These are phyloP conservation scores for Ceratobasidium theobromae DNA, from an alignment of 1,284 basidiomycete species.

Conservation along the genomic window DNA sequence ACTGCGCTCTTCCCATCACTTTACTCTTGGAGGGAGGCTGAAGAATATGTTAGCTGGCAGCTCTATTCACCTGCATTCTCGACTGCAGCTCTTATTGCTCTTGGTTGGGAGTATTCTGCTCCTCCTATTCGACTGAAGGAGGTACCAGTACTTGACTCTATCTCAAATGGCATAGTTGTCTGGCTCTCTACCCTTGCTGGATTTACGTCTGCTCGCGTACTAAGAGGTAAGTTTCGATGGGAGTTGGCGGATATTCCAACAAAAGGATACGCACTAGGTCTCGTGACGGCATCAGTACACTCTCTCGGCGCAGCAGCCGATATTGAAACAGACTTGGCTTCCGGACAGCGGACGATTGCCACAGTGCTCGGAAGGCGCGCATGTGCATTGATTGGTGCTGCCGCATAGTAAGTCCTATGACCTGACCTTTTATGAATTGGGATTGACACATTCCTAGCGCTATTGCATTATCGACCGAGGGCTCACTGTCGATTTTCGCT, in stretches of 20 bases:
- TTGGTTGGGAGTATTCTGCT: conserved; percentile 40
- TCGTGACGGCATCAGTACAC: conserved; percentile 38
- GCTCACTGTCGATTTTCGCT: conserved; percentile 16
- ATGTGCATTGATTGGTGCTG: conserved; percentile 35
- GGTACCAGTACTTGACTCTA: conserved; percentile 38
- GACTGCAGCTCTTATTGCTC: conserved; percentile 35
- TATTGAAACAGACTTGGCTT: conserved; percentile 38
- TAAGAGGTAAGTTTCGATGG: conserved; percentile 21
- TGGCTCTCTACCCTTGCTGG: conserved; percentile 39
- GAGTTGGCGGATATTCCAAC: conserved; percentile 14
- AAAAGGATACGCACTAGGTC: conserved; percentile 37
- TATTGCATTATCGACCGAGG: conserved; percentile 5
- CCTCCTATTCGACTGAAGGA: conserved; percentile 39
- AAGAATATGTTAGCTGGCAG: conserved; percentile 1
- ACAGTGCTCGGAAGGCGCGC: conserved; percentile 36
- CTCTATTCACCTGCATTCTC: background rate
- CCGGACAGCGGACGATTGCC: conserved; percentile 39
- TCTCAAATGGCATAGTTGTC: conserved; percentile 39
- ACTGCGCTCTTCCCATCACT: conserved; percentile 28
- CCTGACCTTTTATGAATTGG: background rate
- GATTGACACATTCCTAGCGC: background rate
- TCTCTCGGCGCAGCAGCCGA: conserved; percentile 39
- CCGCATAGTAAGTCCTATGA: conserved; percentile 37
- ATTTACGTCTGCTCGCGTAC: conserved; percentile 33
- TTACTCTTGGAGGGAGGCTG: background rate